Base-by-base conservation (phyloP, 148 eudicot species). In the Cornus controversa region DNA sequence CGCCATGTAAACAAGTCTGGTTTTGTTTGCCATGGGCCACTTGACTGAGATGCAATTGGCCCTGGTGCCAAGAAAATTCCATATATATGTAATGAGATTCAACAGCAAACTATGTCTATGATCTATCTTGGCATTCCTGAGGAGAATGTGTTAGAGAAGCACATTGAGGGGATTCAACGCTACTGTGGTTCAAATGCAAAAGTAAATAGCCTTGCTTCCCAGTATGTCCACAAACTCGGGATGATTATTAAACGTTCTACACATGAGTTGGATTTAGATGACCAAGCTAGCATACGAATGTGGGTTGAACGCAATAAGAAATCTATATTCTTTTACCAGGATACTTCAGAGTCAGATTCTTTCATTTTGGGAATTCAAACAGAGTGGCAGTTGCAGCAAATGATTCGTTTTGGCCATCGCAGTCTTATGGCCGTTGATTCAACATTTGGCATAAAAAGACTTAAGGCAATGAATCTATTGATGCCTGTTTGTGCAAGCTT, bases 41-140 rank as follows among this genome's bases (percentile, higher is more conserved):
- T 96, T 79, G 99, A 96, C 79, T 75, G 88, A 81, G 98, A 96
- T 85, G 99, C 99, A n/a, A 93, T 96, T 77, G 99, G 99, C 72
- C 99, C 98, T 63, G 93, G 93, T 66, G 99, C 99, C 74, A 89
- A 86, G 81, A 96, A 89, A 70, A 42, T 90, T 54, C 97, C 97
- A 1, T 96, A 96, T 72, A 79, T 96, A 74, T 88, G 99, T 75
- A 88, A 84, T 87, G 97, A 91, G 82, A 88, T 96, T 77, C 98
- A 91, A 84, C 99, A 96, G 77, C 99, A 96, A 80, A 90, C 99
- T 64, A 91, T 96, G 95, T 96, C 99, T 1, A 90, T 96, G 97
- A 93, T 93, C 60, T 96, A 91, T 86, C 98, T 96, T 67, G 98
- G 97, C 67, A 86, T 96, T 71, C 95, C 99, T 16, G 97, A 96